Evolutionary conservation across 768 basidiomycete species (phyloP).

Genomic region (Suillus tomentosus): DNA sequence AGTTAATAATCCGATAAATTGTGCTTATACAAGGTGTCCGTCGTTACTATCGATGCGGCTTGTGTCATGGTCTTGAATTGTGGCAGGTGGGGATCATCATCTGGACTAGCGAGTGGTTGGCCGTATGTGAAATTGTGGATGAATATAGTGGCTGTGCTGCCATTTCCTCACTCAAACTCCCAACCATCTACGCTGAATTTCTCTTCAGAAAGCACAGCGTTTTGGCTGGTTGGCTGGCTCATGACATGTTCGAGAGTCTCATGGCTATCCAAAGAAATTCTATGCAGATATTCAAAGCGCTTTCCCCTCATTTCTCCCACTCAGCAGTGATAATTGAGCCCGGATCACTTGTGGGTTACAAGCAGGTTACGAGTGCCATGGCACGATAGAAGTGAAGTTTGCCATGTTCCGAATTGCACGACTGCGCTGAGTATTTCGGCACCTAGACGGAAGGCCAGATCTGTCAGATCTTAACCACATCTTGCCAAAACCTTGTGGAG

Average conservation of each 20-base stretch:
- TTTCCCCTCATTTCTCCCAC: constrained; percentile 1
- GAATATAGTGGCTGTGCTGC: not conserved
- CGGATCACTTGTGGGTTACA: not conserved
- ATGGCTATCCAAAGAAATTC: constrained; percentile 5
- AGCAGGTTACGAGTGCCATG: not conserved
- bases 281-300: not conserved
- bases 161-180: constrained; percentile 3
- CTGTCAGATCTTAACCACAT: constrained; percentile 1
- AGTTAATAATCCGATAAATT: not conserved
- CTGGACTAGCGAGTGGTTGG: not conserved
- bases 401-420: not conserved
- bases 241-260: not conserved
- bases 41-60: not conserved
- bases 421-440: not conserved
- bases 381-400: not conserved
- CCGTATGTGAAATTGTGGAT: not conserved
- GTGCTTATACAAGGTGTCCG: constrained; percentile 4
- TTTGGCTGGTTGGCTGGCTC: not conserved
- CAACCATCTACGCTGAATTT: constrained; percentile 5
- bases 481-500: not conserved
- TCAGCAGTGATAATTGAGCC: not conserved
- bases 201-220: constrained; percentile 7
- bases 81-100: not conserved
- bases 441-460: not conserved
- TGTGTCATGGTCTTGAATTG: not conserved